Percentiles rank a stretch among this genome's conserved stretches.
Conservation (phyloP, 2,329 filamentous ascomycete genomes). For the Epichloe brachyelytri region DNA sequence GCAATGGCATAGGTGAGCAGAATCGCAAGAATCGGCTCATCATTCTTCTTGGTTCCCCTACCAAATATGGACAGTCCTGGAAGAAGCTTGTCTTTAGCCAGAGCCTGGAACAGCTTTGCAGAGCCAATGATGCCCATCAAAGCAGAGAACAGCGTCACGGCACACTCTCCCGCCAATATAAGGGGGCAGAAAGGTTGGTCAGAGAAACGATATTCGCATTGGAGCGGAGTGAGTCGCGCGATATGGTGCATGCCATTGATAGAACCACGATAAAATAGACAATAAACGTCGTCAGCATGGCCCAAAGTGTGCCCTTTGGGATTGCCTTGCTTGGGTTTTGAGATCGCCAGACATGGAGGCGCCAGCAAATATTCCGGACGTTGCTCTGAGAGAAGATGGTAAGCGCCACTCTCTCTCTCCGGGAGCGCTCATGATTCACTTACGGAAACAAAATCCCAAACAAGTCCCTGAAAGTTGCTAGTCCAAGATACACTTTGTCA, state of each 20-base stretch:
- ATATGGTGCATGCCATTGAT: slow-evolving; percentile 64
- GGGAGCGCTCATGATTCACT: slow-evolving; percentile 3
- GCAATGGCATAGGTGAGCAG: slow-evolving; percentile 62
- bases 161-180: slow-evolving; percentile 70
- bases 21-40: slow-evolving; percentile 68
- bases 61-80: slow-evolving; percentile 65
- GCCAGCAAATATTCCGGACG: slow-evolving; percentile 50
- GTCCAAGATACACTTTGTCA: slow-evolving; percentile 46
- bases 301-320: slow-evolving; percentile 70
- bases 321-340: slow-evolving; percentile 74
- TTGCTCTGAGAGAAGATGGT: slow-evolving; percentile 22
- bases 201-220: slow-evolving; percentile 72
- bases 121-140: slow-evolving; percentile 80
- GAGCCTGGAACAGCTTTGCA: slow-evolving; percentile 71
- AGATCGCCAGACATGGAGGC: slow-evolving; percentile 87
- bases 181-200: slow-evolving; percentile 63
- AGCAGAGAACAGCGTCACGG: slow-evolving; percentile 72
- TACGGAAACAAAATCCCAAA: slow-evolving; percentile 76
- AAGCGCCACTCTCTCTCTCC: slow-evolving; percentile 13
- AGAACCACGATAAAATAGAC: slow-evolving; percentile 66
- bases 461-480: slow-evolving; percentile 63
- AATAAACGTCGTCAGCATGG: slow-evolving; percentile 61
- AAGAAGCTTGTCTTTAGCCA: slow-evolving; percentile 66
- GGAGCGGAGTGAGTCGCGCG: slow-evolving; percentile 57
- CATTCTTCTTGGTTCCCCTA: slow-evolving; percentile 55